Conservation (phyloP, 441 rosid species). For the Pelargonium citronellum region DNA sequence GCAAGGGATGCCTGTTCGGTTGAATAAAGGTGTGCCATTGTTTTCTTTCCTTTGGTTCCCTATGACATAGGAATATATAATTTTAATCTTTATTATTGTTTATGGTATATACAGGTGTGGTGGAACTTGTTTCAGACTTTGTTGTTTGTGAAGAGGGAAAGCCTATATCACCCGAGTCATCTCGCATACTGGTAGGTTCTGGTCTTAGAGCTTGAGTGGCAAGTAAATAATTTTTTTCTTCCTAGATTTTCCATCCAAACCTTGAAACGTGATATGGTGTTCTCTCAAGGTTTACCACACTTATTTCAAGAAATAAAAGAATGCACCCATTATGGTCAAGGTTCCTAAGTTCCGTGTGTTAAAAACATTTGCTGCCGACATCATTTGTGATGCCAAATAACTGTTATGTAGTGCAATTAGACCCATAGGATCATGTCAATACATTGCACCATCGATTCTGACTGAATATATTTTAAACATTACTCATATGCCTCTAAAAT, state of each 20-base stretch:
- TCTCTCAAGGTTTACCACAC: no score
- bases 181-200: constrained; percentile 72
- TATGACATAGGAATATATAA: not conserved
- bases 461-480: no score
- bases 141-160: constrained; percentile 92
- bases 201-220: not conserved
- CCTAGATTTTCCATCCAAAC: not conserved
- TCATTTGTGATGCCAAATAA: no score
- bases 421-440: no score
- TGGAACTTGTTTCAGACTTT: constrained; percentile 79
- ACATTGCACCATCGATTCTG: no score
- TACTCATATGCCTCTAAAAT: no score
- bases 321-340: no score
- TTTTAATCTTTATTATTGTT: constrained; percentile 2
- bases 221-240: not conserved
- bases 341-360: no score
- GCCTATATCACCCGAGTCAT: constrained; percentile 82
- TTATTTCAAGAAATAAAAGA: no score
- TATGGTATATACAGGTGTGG: constrained; percentile 50
- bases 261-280: no score
- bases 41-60: constrained; percentile 7
- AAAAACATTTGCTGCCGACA: no score
- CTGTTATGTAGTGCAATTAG: no score
- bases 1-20: constrained; percentile 93
- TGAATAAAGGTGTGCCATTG: constrained; percentile 61